Evolutionary conservation across 495 filamentous ascomycete species (phyloP).

Genomic region (Elasticomyces elasticus): DNA sequence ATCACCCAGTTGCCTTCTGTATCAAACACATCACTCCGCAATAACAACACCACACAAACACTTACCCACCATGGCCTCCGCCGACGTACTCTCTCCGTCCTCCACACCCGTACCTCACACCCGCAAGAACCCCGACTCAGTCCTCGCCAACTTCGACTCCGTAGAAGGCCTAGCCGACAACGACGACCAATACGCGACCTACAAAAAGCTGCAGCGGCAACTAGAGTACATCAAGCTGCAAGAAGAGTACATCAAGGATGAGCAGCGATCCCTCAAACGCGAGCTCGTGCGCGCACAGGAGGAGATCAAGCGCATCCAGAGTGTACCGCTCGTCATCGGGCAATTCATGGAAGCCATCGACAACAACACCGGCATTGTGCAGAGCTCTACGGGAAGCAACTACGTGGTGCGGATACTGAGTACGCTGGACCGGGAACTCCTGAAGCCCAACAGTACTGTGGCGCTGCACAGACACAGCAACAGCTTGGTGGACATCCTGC

Average conservation of each 20-base stretch:
- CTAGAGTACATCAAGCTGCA: slow-evolving; percentile 95
- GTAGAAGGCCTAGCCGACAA: slow-evolving; percentile 75
- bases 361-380: slow-evolving; percentile 98
- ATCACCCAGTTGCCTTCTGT: no score
- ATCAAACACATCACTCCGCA: neutral
- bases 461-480: slow-evolving; percentile 97
- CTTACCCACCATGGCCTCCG: slow-evolving; percentile 44
- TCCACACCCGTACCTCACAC: slow-evolving; percentile 63
- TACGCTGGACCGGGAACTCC: slow-evolving; percentile 91
- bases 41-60: neutral
- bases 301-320: slow-evolving; percentile 99
- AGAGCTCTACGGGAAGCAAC: slow-evolving; percentile 95
- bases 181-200: slow-evolving; percentile 83
- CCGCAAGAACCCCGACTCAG: slow-evolving; percentile 61
- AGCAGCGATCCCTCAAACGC: slow-evolving; percentile 94
- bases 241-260: slow-evolving; percentile 99
- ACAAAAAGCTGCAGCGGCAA: slow-evolving; percentile 92
- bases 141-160: slow-evolving; percentile 80
- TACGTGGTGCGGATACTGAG: slow-evolving; percentile 98
- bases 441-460: slow-evolving; percentile 95
- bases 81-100: slow-evolving; percentile 66
- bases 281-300: slow-evolving; percentile 96
- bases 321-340: slow-evolving; percentile 92
- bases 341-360: slow-evolving; percentile 99
- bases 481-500: slow-evolving; percentile 94